Evolutionary conservation across 768 basidiomycete species (phyloP), one percentile per base, ranked within the genome.

Genomic region (Serendipita vermifera): DNA sequence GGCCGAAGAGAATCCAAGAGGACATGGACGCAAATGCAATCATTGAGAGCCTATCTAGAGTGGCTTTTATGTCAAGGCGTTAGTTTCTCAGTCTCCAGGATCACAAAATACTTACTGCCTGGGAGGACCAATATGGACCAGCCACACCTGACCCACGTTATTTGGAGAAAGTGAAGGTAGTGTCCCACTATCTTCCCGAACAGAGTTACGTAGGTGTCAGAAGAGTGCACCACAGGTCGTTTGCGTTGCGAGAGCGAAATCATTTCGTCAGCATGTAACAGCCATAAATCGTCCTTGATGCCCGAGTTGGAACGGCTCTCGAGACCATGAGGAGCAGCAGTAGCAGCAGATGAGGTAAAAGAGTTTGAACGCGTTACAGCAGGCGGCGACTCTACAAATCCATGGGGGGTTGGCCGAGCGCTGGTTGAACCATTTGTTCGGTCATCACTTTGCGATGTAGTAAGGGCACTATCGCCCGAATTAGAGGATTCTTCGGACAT

Each of bases 191-290:
- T 62, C 4, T 27, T 54, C 31, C 36, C 48, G 27, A 55, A 54
- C 17, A 59, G 57, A 46, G 54, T 51, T n/a, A 33, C 35, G 35
- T 57, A 56, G 33, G 41, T 43, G 31, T 54, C 55, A 14, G 51
- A 39, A 32, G 27, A 33, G 38, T 27, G 27, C 24, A 41, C 35
- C 13, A 43, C 20, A 31, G n/a, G 39, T 36, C 27, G 24, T 38
- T 54, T 51, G 17, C 57, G 29, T 46, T 62, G 57, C 31, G 51
- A 55, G 35, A 62, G 55, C 43, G 60, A 56, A n/a, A 59, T 60
- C 15, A 62, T 43, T 43, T 62, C 61, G 32, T 62, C 61, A 17
- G 59, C 61, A 35, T 62, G 61, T n/a, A 59, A 22, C 41, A 13
- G 26, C 13, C 20, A 22, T 1, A 43, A 24, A 11, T 43, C 41